Conservation (phyloP, 208 protist species). For the Naegleria lovaniensis region DNA sequence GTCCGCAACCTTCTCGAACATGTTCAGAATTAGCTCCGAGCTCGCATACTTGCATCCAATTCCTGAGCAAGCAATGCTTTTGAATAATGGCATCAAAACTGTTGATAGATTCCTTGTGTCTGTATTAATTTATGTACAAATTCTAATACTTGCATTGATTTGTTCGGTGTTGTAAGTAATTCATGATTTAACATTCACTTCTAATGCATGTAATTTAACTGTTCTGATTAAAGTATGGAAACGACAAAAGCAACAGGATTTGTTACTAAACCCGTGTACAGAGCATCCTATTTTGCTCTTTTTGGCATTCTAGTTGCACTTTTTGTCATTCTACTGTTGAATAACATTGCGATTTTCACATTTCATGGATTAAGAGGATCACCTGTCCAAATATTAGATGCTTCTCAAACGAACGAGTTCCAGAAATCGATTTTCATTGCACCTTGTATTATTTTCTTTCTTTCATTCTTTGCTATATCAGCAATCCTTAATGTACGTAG, state of each 20-base stretch:
- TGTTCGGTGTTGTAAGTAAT: neutral
- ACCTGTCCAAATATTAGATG: neutral
- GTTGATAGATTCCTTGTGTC: neutral
- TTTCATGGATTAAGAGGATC: neutral
- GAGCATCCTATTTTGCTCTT: neutral
- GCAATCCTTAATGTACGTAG: neutral
- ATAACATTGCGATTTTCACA: neutral
- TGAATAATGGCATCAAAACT: neutral
- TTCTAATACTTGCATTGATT: neutral
- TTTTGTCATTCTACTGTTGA: neutral
- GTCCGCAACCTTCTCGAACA: neutral
- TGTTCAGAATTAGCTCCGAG: neutral
- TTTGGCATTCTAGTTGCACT: neutral
- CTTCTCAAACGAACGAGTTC: neutral
- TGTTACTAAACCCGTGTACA: neutral
- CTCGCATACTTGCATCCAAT: neutral
- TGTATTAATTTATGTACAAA: neutral
- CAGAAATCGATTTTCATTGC: neutral
- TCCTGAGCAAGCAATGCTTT: neutral
- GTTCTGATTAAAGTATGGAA: no score
- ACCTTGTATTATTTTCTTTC: neutral
- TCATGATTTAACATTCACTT: neutral
- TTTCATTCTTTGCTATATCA: neutral
- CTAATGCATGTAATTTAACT: no score
- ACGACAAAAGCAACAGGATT: neutral